A percentile compares a stretch with the other conserved stretches of the same genome.
Evolutionary conservation across 768 basidiomycete genomes (phyloP).

Genomic region (Phylloporus sp.): DNA sequence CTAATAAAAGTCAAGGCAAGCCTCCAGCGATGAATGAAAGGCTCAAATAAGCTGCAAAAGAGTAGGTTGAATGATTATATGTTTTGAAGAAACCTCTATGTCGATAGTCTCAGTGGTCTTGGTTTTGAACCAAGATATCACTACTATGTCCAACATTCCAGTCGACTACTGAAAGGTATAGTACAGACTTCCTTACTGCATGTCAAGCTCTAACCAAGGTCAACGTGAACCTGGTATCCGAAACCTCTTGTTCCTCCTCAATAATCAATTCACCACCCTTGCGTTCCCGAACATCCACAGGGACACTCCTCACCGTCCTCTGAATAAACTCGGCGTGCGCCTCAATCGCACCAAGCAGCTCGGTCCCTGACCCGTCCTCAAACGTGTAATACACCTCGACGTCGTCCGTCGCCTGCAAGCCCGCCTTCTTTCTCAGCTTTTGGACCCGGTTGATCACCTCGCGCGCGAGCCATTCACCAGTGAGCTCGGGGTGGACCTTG

Average conservation of each 20-base stretch:
- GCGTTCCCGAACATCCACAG: conserved; percentile 53
- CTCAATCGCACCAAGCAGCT: conserved; percentile 59
- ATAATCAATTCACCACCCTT: conserved; percentile 53
- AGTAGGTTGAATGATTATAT: too few relatives aligned
- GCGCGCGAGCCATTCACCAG: too few relatives aligned
- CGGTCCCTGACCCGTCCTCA: conserved; percentile 61
- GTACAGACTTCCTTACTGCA: conserved; percentile 4
- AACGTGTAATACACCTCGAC: conserved; percentile 84
- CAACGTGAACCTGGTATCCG: conserved; percentile 72
- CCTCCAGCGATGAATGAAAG: too few relatives aligned
- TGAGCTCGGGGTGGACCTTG: conserved; percentile 86
- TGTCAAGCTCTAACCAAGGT: conserved; percentile 46
- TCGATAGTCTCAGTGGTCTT: too few relatives aligned
- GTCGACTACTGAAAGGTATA: conserved; percentile 24
- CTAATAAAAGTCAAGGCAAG: too few relatives aligned
- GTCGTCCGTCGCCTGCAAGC: conserved; percentile 88
- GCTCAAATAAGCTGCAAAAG: too few relatives aligned
- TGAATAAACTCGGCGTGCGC: conserved; percentile 67
- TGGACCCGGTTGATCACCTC: conserved; percentile 92
- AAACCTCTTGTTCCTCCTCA: conserved; percentile 85
- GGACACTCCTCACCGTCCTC: conserved; percentile 72
- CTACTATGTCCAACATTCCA: too few relatives aligned
- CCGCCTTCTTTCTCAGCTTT: conserved; percentile 92
- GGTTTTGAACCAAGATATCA: too few relatives aligned
- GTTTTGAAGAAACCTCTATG: too few relatives aligned